A percentile compares a stretch with the other conserved stretches of the same genome.
Evolutionary conservation across 805 yeast genomes (phyloP).

Genomic region (Wickerhamomyces hampshirensis): DNA sequence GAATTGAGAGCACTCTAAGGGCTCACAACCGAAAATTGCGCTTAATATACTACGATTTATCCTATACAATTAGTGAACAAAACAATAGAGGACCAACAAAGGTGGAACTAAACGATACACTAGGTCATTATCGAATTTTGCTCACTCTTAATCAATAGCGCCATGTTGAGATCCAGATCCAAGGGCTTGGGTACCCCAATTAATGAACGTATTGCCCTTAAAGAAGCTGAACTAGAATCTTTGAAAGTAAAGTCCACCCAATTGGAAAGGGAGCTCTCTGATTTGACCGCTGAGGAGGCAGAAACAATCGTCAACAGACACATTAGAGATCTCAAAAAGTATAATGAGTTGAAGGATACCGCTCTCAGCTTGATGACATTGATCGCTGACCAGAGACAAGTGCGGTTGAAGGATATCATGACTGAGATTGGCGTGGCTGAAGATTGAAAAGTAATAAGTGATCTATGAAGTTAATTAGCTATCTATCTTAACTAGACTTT

Average conservation of each 20-base stretch:
- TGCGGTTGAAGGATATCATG: conserved; percentile 42
- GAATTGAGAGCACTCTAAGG: too few species aligned
- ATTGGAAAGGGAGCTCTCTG: conserved; percentile 7
- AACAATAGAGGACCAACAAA: too few species aligned
- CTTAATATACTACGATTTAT: too few species aligned
- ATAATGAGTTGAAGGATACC: conserved; percentile 60
- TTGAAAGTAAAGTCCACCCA: conserved; percentile 7
- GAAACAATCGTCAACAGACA: conserved; percentile 45
- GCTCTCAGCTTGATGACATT: conserved; percentile 52
- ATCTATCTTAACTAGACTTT: too few species aligned
- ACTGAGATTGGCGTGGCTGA: conserved; percentile 48
- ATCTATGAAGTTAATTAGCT: not conserved
- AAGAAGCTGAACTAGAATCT: conserved; percentile 3
- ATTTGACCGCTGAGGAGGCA: conserved; percentile 30
- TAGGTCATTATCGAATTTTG: too few species aligned
- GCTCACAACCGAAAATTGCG: too few species aligned
- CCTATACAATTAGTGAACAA: too few species aligned
- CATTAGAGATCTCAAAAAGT: conserved; percentile 46
- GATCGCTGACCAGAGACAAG: conserved; percentile 54
- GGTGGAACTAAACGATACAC: too few species aligned
- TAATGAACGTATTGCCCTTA: conserved; percentile 9
- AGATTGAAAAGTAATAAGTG: conserved; percentile 5
- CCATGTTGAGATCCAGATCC: too few species aligned
- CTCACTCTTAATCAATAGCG: too few species aligned
- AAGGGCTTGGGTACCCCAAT: too few species aligned